Evolutionary conservation across 331 rosid species (phyloP), one percentile per base, ranked within the genome.

Genomic region (Arachis monticola): DNA sequence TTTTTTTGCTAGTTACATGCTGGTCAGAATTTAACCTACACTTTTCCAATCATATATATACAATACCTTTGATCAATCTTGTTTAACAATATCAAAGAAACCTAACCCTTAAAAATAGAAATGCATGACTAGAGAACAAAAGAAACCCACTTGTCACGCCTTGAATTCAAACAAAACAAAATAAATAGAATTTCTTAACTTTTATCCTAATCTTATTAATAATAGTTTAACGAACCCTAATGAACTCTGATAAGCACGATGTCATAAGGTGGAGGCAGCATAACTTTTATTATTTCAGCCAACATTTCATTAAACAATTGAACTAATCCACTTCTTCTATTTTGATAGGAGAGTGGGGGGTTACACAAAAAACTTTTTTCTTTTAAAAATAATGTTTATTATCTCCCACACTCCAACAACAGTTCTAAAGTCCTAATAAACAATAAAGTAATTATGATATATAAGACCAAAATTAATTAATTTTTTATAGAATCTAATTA

Each of bases 141-240:
- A n/a, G 6, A 63, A 62, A 48, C 11, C 69, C 13, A 50, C 8
- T 3, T 50, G 61, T 32, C 52, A 62, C 70, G 42, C 77, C 10
- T 12, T n/a, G n/a, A n/a, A n/a, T n/a, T 35, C 40, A 60, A 32
- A 38, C 42, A 62, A 12, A 45, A 47, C 68, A 46, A 60, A 42
- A 2, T 35, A 73, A 35, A 50, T 6, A 38, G 12, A 61, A 40
- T 41, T 7, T 64, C 45, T 63, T 41, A 38, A 40, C 72, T 38
- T 63, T 74, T 73, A 3, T 38, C 9, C 32, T 73, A 61, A 61
- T 62, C 48, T 38, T 60, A 60, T 60, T 44, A 32, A 60, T 32
- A 60, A 60, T 32, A 73, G 77, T 73, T 60, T 60, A 60, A 60
- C 69, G 52, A 62, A 42, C 31, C 42, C 55, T 51, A 22, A 64